Conservation (phyloP, 1,284 basidiomycete species). For the Blastosporella zonata region DNA sequence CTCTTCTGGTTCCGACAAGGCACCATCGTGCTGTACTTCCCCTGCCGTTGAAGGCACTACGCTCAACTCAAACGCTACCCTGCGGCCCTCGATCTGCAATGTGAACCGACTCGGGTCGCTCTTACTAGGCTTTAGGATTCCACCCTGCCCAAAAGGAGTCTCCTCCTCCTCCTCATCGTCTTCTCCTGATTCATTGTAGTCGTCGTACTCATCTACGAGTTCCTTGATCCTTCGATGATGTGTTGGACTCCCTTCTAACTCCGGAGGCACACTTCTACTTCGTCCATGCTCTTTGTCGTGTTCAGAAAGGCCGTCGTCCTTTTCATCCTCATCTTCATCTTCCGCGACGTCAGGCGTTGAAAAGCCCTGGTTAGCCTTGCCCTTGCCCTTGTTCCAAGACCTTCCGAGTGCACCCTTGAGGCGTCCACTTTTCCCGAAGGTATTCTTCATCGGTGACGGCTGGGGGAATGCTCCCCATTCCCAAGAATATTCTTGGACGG, state of each 20-base stretch:
- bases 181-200: slow-evolving; percentile 24
- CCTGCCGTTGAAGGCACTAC: slow-evolving; percentile 33
- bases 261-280: slow-evolving; percentile 57
- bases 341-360: slow-evolving; percentile 20
- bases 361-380: slow-evolving; percentile 16
- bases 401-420: slow-evolving; percentile 22
- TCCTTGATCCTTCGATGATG: slow-evolving; percentile 28
- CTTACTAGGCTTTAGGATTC: slow-evolving; percentile 47
- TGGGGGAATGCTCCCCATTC: slow-evolving; percentile 86
- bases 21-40: slow-evolving; percentile 19
- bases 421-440: slow-evolving; percentile 42
- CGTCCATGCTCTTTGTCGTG: slow-evolving; percentile 31
- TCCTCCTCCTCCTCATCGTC: slow-evolving; percentile 18
- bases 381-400: slow-evolving; percentile 23
- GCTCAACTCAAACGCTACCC: slow-evolving; percentile 62
- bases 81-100: slow-evolving; percentile 53
- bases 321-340: slow-evolving; percentile 20
- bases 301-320: slow-evolving; percentile 24
- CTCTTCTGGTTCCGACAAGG: slow-evolving; percentile 20
- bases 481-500: slow-evolving; percentile 72
- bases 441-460: slow-evolving; percentile 59
- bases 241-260: slow-evolving; percentile 41
- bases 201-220: slow-evolving; percentile 35
- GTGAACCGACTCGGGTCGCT: slow-evolving; percentile 53
- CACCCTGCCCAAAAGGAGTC: slow-evolving; percentile 45